Evolutionary conservation across 2,329 filamentous ascomycete species (phyloP).

Genomic region (Setomelanomma holmii): DNA sequence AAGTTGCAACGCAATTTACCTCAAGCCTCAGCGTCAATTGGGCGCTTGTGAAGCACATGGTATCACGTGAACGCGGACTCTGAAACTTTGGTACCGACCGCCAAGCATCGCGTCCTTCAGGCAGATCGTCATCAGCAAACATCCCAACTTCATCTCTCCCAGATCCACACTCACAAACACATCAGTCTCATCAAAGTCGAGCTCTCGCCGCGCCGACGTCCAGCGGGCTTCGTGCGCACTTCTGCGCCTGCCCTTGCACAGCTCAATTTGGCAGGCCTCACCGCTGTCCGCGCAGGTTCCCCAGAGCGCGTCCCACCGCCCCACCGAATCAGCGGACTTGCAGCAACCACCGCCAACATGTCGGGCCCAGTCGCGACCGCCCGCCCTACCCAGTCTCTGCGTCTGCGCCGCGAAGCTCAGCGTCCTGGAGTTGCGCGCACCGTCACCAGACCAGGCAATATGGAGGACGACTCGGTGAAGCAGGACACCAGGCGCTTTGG

Average conservation of each 20-base stretch:
- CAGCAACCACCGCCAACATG: conserved; percentile 29
- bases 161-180: conserved; percentile 8
- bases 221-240: conserved; percentile 16
- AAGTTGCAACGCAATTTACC: neutral
- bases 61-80: conserved; percentile 4
- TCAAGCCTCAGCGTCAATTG: neutral
- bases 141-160: conserved; percentile 10
- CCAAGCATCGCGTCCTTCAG: neutral
- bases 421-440: conserved; percentile 46
- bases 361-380: conserved; percentile 42
- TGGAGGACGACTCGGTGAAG: conserved; percentile 39
- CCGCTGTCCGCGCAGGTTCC: conserved; percentile 17
- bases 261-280: conserved; percentile 4
- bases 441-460: conserved; percentile 32
- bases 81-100: neutral
- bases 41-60: no score
- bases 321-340: conserved; percentile 17
- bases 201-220: conserved; percentile 6
- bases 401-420: conserved; percentile 53
- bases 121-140: conserved; percentile 16
- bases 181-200: neutral
- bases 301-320: conserved; percentile 20
- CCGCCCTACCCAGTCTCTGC: conserved; percentile 51
- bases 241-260: conserved; percentile 20
- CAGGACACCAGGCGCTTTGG: conserved; percentile 41